These are phyloP conservation scores for Venturia nashicola DNA, from an alignment of 2,329 filamentous ascomycete genomes.

Conservation along the genomic window DNA sequence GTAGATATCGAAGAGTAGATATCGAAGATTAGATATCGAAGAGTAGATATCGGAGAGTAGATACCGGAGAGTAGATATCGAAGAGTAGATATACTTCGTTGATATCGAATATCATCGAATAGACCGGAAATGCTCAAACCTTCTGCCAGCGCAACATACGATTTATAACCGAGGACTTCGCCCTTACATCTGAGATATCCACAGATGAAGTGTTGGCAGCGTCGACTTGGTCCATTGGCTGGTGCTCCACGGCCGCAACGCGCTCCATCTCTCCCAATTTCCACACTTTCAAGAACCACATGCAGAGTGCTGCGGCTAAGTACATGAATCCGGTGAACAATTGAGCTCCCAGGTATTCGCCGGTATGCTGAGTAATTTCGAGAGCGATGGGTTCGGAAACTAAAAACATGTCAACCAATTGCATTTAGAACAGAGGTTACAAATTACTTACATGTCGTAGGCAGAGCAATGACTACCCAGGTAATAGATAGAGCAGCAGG, in stretches of 20 bases:
- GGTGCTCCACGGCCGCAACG: background rate
- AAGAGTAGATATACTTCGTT: no score
- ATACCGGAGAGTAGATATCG: no score
- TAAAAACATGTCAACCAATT: constrained; percentile 13
- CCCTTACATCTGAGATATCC: background rate
- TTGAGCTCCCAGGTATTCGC: constrained; percentile 45
- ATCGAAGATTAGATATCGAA: no score
- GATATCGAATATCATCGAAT: no score
- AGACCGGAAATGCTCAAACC: background rate
- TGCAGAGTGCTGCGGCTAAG: constrained; percentile 39
- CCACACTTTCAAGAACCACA: constrained; percentile 47
- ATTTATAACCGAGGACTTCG: background rate
- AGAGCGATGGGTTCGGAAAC: constrained; percentile 44
- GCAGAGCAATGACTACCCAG: constrained; percentile 60
- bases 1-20: no score
- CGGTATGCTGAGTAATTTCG: constrained; percentile 37
- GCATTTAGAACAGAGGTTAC: background rate
- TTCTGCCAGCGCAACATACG: background rate
- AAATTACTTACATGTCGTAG: constrained; percentile 45
- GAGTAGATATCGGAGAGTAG: no score
- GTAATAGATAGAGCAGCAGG: constrained; percentile 58
- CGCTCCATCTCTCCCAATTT: constrained; percentile 43
- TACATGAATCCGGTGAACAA: constrained; percentile 53
- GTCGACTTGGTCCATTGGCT: background rate
- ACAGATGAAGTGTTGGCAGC: background rate